Base-by-base conservation (phyloP, 768 basidiomycete genomes). In the Hericium erinaceus region DNA sequence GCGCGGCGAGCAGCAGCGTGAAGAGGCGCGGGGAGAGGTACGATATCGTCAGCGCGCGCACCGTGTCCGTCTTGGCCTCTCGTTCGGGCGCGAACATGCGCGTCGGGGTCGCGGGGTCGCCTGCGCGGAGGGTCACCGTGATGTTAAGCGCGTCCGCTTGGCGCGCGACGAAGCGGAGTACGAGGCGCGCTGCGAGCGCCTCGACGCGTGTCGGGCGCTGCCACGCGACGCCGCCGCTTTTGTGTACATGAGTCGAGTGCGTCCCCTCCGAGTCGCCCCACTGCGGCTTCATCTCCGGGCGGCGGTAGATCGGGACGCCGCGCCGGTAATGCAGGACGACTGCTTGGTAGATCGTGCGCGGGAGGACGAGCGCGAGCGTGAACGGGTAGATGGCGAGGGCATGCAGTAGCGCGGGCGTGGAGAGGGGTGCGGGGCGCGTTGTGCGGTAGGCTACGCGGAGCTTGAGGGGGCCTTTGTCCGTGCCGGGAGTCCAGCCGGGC, bases 271-370 rank as follows among this genome's bases (percentile, higher is more conserved):
- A 18, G 48, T 10, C 40, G 13, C 12, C 10, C n/a, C 28, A 57
- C 53, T 50, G 46, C 15, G 77, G 75, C 24, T 70, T 64, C 2
- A 82, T 83, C 55, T 84, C 84, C 0, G 85, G 85, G 10, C 84
- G 73, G 24, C 78, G 72, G 61, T 75, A 84, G 0, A 87, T 78
- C 54, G 78, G 74, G 18, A 88, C 71, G 6, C 69, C 60, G 64
- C 83, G 84, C 39, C 64, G 54, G 65, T 85, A 87, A 64, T 87
- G 84, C 51, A 88, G 65, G 18, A 74, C 72, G 71, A 75, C 79
- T 0, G 87, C 86, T 37, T 83, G 75, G 56, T 77, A 81, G 4
- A 82, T 64, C 55, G 87, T 88, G n/a, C 86, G 74, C 2, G 80
- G 75, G 52, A 81, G 71, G 0, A 82, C 79, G 20, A 81, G 67